Evolutionary conservation across 495 filamentous ascomycete species (phyloP).

Genomic region (Hypoxylon rickii): DNA sequence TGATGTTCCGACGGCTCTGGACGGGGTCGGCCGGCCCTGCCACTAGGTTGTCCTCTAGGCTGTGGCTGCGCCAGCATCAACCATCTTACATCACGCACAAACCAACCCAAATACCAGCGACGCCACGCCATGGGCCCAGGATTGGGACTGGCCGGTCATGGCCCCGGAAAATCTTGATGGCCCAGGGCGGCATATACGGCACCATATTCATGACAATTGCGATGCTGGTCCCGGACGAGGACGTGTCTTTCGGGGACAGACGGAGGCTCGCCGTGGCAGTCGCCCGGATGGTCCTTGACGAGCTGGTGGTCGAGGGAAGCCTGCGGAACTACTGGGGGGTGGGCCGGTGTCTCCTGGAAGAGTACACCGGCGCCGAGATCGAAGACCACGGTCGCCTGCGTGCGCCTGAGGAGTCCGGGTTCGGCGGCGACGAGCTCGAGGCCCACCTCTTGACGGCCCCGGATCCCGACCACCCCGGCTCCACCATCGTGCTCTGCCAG

Average conservation of each 20-base stretch:
- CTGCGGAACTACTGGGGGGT: background rate
- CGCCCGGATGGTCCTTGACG: background rate
- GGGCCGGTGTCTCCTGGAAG: background rate
- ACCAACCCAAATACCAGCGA: background rate
- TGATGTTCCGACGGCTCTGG: background rate
- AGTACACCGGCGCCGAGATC: background rate
- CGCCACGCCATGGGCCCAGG: no score
- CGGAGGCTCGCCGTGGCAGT: background rate
- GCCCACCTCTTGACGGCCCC: background rate
- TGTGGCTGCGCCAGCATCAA: background rate
- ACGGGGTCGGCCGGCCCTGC: background rate
- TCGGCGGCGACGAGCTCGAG: conserved; percentile 1
- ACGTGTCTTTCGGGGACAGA: background rate
- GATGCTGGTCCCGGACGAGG: background rate
- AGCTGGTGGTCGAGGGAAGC: background rate
- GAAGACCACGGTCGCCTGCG: background rate
- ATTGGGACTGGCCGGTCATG: no score
- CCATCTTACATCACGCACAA: background rate
- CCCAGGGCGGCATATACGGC: background rate
- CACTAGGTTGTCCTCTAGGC: background rate
- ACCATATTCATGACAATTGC: conserved; percentile 2
- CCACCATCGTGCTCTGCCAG: conserved; percentile 1
- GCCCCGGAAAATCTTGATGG: background rate
- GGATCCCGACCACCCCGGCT: conserved; percentile 1
- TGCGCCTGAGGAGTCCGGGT: background rate